Evolutionary conservation across 2,329 filamentous ascomycete species (phyloP), one percentile per base, ranked within the genome.

Genomic region (Magnaporthiopsis rhizophila): DNA sequence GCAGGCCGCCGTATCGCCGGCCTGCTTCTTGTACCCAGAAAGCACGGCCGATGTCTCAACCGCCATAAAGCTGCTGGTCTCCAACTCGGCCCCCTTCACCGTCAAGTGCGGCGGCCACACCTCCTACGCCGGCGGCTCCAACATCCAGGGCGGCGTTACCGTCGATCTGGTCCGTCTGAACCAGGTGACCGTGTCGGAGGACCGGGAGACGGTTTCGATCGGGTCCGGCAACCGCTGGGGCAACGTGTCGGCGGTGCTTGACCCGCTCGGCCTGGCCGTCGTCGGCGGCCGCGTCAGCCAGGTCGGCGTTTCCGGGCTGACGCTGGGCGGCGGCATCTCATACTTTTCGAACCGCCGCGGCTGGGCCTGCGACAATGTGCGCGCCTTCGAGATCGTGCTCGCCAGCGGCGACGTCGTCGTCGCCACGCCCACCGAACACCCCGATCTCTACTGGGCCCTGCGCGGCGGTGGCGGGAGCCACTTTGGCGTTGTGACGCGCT

Each of bases 391-490:
- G 68, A 74, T 86, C 56, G 83, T 87, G 3, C 75, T 85, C 0
- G 78, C 80, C 21, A 76, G 80, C 66, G 80, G 82, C 9, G 70
- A 73, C 5, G 76, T 85, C 58, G 72, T 82, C 56, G 79, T 76
- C 3, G 82, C 79, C 2, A 80, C 76, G 21, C 68, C 70, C 5
- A 69, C 69, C 0, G 69, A 73, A 11, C 73, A 86, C 65, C 65
- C 76, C 0, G 83, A 86, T 64, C 74, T 87, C 8, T 86, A 76
- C 71, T 76, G 75, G 67, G 82, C 80, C 0, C 76, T 86, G 4
- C 80, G 81, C 64, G 85, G 84, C 12, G 84, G 85, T 21, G 79
- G 80, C n/a, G 83, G 79, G 70, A 83, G 79, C 71, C 85, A 83
- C 69, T 85, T 81, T 66, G 83, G 82, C 59, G 76, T 83, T 66